phyloP scores from a whole-genome alignment of 352 stramenopile genomes.

The Globisporangium solare region DNA sequence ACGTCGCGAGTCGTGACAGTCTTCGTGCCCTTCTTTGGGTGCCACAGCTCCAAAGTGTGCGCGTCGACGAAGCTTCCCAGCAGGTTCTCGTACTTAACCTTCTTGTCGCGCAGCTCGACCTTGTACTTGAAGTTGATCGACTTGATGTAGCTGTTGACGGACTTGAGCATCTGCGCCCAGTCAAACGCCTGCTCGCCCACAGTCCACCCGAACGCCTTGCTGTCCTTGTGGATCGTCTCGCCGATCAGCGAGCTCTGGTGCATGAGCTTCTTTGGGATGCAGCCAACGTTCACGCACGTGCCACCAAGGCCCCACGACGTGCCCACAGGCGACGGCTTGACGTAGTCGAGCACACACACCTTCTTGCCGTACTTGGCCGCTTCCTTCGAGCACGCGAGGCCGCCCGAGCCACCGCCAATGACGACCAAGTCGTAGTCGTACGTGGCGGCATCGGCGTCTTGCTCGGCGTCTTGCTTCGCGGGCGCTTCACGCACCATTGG shows the following conservation, averaged over 20 bases:
- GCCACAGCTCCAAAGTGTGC: constrained; percentile 91
- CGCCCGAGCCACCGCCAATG: constrained; percentile 79
- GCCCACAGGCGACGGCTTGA: constrained; percentile 83
- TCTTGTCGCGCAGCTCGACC: constrained; percentile 93
- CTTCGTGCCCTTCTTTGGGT: constrained; percentile 86
- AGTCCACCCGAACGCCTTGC: constrained; percentile 86
- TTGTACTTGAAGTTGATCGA: constrained; percentile 99
- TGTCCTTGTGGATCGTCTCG: constrained; percentile 86
- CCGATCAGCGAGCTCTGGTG: constrained; percentile 93
- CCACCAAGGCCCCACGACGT: constrained; percentile 92
- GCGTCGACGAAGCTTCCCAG: constrained; percentile 90
- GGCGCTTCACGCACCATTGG: too few species aligned
- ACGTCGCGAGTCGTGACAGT: constrained; percentile 91
- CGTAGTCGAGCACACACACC: constrained; percentile 96
- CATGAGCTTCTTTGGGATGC: constrained; percentile 99
- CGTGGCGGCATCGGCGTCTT: constrained; percentile 5
- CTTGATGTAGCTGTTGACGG: constrained; percentile 97
- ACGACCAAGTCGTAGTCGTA: constrained; percentile 86
- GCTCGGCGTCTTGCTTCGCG: too few species aligned
- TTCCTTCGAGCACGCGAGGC: constrained; percentile 95
- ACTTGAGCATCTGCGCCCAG: constrained; percentile 91
- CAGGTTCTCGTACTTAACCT: constrained; percentile 93
- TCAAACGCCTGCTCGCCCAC: constrained; percentile 51
- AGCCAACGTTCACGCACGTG: constrained; percentile 99
- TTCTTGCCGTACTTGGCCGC: constrained; percentile 90